phyloP scores from a whole-genome alignment of 2,329 filamentous ascomycete species.

The Pseudogymnoascus sp. region DNA sequence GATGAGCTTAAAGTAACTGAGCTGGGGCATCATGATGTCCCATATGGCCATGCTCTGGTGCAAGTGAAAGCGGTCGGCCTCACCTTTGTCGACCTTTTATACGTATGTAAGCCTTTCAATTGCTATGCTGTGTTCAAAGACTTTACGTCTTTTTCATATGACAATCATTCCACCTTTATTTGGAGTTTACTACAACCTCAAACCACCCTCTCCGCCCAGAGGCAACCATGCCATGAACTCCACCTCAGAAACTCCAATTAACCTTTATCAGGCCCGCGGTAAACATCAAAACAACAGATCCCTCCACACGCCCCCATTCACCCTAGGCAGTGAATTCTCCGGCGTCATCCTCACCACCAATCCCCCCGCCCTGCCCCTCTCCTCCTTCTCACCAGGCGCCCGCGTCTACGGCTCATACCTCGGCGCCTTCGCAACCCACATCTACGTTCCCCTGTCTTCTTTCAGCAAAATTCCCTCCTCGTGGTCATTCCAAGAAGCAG shows the following conservation, averaged over 20 bases:
- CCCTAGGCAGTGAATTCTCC: constrained; percentile 54
- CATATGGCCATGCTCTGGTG: constrained; percentile 37
- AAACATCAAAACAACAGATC: constrained; percentile 55
- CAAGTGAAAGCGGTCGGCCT: constrained; percentile 49
- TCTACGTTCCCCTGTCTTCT: constrained; percentile 35
- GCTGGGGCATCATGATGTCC: constrained; percentile 31
- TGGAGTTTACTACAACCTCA: not conserved
- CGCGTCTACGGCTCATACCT: constrained; percentile 47
- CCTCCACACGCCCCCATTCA: constrained; percentile 52
- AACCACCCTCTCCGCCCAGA: not conserved
- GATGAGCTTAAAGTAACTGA: constrained; percentile 31
- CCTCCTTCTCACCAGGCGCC: constrained; percentile 40
- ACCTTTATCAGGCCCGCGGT: constrained; percentile 39
- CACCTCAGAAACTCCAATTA: not conserved
- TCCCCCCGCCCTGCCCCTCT: constrained; percentile 32
- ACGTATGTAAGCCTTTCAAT: constrained; percentile 30
- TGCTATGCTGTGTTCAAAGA: not conserved
- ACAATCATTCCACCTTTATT: not conserved
- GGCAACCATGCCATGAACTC: not conserved
- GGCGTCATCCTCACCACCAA: constrained; percentile 46
- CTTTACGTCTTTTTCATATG: not conserved
- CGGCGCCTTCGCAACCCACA: constrained; percentile 48
- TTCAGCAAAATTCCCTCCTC: constrained; percentile 41
- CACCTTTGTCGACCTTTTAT: constrained; percentile 56
- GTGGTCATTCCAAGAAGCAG: constrained; percentile 44